A percentile compares a stretch with the other conserved stretches of the same genome.
phyloP scores from a whole-genome alignment of 176 grass and related monocot genomes.

The Puya raimondii region DNA sequence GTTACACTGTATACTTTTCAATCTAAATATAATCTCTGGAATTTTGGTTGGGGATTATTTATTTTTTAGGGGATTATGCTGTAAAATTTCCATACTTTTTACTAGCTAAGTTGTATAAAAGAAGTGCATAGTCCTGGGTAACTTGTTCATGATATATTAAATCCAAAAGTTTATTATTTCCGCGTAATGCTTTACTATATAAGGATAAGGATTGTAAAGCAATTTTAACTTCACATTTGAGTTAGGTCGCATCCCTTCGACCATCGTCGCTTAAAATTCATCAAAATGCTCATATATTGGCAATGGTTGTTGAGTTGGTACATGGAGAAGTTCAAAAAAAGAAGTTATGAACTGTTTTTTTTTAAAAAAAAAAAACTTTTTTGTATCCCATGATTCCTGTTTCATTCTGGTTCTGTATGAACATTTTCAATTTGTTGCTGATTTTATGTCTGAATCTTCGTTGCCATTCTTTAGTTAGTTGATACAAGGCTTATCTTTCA shows the following conservation, averaged over 20 bases:
- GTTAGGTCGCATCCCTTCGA: too few species aligned
- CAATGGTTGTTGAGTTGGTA: too few species aligned
- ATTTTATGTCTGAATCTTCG: background rate
- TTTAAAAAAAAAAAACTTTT: too few species aligned
- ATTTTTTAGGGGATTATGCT: too few species aligned
- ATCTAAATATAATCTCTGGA: too few species aligned
- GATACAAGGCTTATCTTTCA: background rate
- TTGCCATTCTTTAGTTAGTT: conserved; percentile 17
- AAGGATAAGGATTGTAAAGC: background rate
- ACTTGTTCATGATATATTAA: background rate
- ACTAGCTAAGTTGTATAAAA: background rate
- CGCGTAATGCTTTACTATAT: background rate
- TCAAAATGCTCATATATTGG: background rate
- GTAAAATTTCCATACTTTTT: background rate
- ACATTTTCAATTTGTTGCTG: background rate
- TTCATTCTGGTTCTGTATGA: too few species aligned
- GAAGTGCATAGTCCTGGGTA: background rate
- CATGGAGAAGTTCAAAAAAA: too few species aligned
- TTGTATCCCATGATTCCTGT: too few species aligned
- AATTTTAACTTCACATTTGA: background rate
- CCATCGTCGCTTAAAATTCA: background rate
- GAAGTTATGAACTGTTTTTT: too few species aligned
- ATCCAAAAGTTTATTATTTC: background rate
- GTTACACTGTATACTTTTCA: too few species aligned
- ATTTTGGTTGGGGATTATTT: too few species aligned